Evolutionary conservation across 805 yeast genomes (phyloP).

Genomic region (Kuraishia ogatae): DNA sequence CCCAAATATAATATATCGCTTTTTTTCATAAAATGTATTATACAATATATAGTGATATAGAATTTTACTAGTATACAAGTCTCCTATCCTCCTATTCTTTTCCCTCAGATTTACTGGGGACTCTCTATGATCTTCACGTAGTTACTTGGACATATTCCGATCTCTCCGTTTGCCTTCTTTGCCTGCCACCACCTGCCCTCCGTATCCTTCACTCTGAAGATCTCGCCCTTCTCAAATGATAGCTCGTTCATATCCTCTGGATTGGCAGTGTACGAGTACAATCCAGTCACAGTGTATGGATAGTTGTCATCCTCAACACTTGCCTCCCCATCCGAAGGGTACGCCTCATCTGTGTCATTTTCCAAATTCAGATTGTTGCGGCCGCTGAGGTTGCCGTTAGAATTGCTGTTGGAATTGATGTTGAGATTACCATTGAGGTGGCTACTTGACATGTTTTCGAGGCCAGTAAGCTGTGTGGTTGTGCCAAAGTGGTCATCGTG

Average conservation of each 20-base stretch:
- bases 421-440: slow-evolving; percentile 9
- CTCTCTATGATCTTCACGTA: slow-evolving; percentile 67
- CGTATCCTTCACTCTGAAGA: slow-evolving; percentile 85
- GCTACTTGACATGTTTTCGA: slow-evolving; percentile 22
- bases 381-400: slow-evolving; percentile 9
- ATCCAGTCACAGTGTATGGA: slow-evolving; percentile 79
- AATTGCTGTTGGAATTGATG: slow-evolving; percentile 1
- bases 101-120: not conserved
- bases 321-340: slow-evolving; percentile 1
- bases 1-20: no score
- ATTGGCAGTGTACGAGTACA: slow-evolving; percentile 81
- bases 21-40: no score
- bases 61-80: not conserved
- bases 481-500: slow-evolving; percentile 4
- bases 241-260: slow-evolving; percentile 91
- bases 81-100: not conserved
- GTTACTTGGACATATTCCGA: slow-evolving; percentile 94
- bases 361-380: not conserved
- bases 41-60: not conserved
- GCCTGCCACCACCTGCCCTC: slow-evolving; percentile 99
- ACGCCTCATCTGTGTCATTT: slow-evolving; percentile 10
- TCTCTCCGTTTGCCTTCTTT: slow-evolving; percentile 77
- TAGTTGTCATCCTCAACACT: slow-evolving; percentile 33
- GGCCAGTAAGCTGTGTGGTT: slow-evolving; percentile 23
- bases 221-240: slow-evolving; percentile 83